phyloP scores from a whole-genome alignment of 129 eudicot genomes.

The Pulicaria dysenterica region DNA sequence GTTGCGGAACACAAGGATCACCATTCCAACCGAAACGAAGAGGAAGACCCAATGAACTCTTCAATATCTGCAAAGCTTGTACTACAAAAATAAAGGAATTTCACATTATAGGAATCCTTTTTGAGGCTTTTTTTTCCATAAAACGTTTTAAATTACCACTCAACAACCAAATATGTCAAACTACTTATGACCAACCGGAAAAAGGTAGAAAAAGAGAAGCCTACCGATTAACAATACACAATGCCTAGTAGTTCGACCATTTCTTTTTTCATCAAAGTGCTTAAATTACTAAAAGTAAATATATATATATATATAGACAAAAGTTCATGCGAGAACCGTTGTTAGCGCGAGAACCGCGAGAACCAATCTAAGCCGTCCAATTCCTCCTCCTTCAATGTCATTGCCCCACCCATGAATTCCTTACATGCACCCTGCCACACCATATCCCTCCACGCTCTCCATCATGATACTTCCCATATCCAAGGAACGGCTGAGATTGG shows the following conservation, averaged over 20 bases:
- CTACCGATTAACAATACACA: background rate
- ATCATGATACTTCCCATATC: no score
- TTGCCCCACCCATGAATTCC: no score
- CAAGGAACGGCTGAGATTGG: no score
- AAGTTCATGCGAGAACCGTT: no score
- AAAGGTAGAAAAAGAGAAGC: background rate
- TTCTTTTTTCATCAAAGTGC: constrained; percentile 12
- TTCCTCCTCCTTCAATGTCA: no score
- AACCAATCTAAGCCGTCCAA: no score
- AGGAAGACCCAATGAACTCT: constrained; percentile 84
- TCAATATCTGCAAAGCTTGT: constrained; percentile 69
- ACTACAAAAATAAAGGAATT: constrained; percentile 46
- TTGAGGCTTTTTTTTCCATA: background rate
- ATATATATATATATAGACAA: no score
- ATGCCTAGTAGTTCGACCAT: background rate
- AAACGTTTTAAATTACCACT: background rate
- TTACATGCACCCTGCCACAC: no score
- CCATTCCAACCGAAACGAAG: constrained; percentile 99
- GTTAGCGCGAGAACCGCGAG: no score
- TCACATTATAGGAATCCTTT: constrained; percentile 7
- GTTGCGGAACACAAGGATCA: constrained; percentile 98
- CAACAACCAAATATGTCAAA: constrained; percentile 13
- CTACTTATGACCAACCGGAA: background rate
- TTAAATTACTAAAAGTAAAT: background rate
- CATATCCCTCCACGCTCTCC: no score